These are phyloP conservation scores for Hyphodiscus hymeniophilus DNA, from an alignment of 495 filamentous ascomycete genomes.

Conservation along the genomic window DNA sequence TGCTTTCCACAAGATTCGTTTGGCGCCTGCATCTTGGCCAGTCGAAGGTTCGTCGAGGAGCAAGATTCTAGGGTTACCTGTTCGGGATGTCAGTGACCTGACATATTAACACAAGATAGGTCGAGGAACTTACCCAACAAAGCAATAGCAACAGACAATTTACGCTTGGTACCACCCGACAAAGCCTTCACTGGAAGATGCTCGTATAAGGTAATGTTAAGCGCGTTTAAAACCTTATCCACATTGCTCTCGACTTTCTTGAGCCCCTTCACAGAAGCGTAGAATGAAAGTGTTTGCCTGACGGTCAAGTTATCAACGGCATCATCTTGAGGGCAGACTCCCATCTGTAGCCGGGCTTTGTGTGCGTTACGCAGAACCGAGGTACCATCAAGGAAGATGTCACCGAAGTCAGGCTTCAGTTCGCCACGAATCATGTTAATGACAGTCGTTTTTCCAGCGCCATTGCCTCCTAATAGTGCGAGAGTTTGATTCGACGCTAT, in stretches of 20 bases:
- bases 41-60: slow-evolving; percentile 41
- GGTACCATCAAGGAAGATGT: slow-evolving; percentile 15
- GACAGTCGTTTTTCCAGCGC: slow-evolving; percentile 21
- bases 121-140: slow-evolving; percentile 23
- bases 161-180: slow-evolving; percentile 41
- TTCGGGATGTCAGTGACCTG: no score
- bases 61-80: slow-evolving; percentile 39
- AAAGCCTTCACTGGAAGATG: slow-evolving; percentile 32
- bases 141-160: slow-evolving; percentile 42
- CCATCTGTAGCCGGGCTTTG: slow-evolving; percentile 16
- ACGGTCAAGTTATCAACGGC: slow-evolving; percentile 38
- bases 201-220: slow-evolving; percentile 28
- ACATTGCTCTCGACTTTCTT: slow-evolving; percentile 33
- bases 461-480: slow-evolving; percentile 28
- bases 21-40: slow-evolving; percentile 41
- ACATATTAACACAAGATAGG: no score
- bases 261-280: slow-evolving; percentile 41
- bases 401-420: slow-evolving; percentile 17
- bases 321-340: slow-evolving; percentile 22
- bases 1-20: slow-evolving; percentile 39
- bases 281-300: slow-evolving; percentile 39
- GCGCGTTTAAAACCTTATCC: slow-evolving; percentile 23
- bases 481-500: slow-evolving; percentile 27
- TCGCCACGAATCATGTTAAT: slow-evolving; percentile 23
- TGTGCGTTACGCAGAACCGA: slow-evolving; percentile 14